Percentiles rank a stretch among this genome's conserved stretches.
Evolutionary conservation across 177 flowering plant genomes (phyloP).

Genomic region (Telopea speciosissima): DNA sequence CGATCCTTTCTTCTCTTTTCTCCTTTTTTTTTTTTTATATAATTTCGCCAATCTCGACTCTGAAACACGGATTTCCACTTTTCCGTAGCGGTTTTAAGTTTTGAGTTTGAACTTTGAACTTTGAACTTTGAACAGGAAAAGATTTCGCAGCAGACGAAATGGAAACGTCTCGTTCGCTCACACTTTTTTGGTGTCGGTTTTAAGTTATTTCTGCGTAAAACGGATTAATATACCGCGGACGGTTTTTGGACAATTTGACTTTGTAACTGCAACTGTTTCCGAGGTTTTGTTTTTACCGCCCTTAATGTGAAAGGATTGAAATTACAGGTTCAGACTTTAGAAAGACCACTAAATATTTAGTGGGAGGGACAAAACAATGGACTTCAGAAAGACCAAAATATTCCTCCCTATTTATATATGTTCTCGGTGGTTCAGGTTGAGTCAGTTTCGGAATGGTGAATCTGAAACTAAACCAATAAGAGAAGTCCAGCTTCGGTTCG

Average conservation of each 20-base stretch:
- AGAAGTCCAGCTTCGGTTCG: no score
- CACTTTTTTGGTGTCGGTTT: background rate
- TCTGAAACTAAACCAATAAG: no score
- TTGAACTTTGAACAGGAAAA: no score
- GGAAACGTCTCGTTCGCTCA: background rate
- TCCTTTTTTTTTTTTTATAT: background rate
- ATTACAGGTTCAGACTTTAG: no score
- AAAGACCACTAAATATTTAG: no score
- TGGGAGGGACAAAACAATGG: no score
- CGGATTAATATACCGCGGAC: background rate
- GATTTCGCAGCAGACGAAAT: background rate
- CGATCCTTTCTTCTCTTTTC: background rate
- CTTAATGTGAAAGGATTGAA: background rate
- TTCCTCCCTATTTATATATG: no score
- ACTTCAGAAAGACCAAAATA: background rate
- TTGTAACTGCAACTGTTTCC: constrained; percentile 4
- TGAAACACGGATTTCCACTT: no score
- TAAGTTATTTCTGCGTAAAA: background rate
- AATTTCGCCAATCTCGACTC: background rate
- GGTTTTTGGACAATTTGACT: background rate
- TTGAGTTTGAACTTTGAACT: background rate
- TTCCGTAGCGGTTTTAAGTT: background rate
- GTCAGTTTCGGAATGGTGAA: no score
- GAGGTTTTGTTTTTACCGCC: background rate
- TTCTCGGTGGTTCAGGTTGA: no score